phyloP scores from a whole-genome alignment of 1,139 yeast genomes.

The Lodderomyces elongisporus region DNA sequence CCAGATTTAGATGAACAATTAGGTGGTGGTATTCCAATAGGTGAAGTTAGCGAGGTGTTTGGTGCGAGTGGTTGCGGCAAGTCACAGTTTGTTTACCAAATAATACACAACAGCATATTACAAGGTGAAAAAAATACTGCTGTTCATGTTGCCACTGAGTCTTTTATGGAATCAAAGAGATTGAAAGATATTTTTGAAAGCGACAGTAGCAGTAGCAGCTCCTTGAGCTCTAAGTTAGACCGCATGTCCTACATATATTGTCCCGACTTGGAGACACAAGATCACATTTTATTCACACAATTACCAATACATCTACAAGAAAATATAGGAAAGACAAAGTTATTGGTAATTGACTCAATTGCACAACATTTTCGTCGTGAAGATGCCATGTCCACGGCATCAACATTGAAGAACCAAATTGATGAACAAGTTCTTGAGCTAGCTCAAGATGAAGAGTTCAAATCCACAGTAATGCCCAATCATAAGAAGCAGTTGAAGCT shows the following conservation, averaged over 20 bases:
- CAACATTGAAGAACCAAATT: slow-evolving; percentile 22
- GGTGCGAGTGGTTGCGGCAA: slow-evolving; percentile 88
- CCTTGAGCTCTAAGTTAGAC: slow-evolving; percentile 34
- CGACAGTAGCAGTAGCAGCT: not conserved
- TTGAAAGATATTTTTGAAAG: slow-evolving; percentile 27
- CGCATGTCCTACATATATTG: slow-evolving; percentile 60
- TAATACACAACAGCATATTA: slow-evolving; percentile 32
- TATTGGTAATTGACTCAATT: slow-evolving; percentile 74
- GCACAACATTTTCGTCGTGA: slow-evolving; percentile 81
- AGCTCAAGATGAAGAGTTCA: slow-evolving; percentile 14
- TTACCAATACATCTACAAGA: slow-evolving; percentile 53
- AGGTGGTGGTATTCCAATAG: slow-evolving; percentile 65
- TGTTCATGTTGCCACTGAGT: slow-evolving; percentile 74
- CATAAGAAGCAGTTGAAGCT: slow-evolving; percentile 14
- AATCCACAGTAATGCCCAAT: not conserved
- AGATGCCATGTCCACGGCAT: slow-evolving; percentile 32
- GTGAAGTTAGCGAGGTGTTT: slow-evolving; percentile 69
- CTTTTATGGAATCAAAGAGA: slow-evolving; percentile 62
- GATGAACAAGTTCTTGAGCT: slow-evolving; percentile 20
- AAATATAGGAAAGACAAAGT: slow-evolving; percentile 36
- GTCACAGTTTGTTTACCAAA: slow-evolving; percentile 67
- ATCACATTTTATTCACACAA: slow-evolving; percentile 68
- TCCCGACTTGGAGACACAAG: slow-evolving; percentile 65
- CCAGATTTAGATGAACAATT: slow-evolving; percentile 48
- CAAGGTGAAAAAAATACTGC: slow-evolving; percentile 21